A percentile compares a stretch with the other conserved stretches of the same genome.
These are phyloP conservation scores for Sclerotinia sclerotiorum DNA, from an alignment of 2,329 filamentous ascomycete genomes.

Conservation along the genomic window DNA sequence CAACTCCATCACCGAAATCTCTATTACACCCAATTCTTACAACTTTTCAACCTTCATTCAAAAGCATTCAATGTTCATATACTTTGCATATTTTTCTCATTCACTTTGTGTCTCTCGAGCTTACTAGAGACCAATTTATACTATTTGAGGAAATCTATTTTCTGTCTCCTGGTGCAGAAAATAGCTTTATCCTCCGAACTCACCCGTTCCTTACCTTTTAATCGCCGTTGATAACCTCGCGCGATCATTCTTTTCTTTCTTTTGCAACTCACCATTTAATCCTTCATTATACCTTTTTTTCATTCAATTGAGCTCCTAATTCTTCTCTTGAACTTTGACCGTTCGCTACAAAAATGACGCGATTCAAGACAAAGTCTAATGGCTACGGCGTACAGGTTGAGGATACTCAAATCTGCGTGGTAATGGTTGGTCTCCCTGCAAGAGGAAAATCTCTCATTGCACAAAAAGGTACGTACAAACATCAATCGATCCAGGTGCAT, in stretches of 20 bases:
- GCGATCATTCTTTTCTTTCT: slow-evolving; percentile 14
- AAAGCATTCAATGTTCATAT: background rate
- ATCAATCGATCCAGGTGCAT: background rate
- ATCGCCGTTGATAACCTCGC: slow-evolving; percentile 19
- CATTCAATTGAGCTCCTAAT: slow-evolving; percentile 14
- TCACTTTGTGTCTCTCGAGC: background rate
- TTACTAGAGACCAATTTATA: background rate
- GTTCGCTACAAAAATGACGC: slow-evolving; percentile 30
- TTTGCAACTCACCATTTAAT: background rate
- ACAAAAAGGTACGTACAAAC: slow-evolving; percentile 71
- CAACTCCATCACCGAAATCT: background rate
- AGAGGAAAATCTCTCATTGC: slow-evolving; percentile 97
- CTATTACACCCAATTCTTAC: background rate
- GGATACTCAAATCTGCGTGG: slow-evolving; percentile 94
- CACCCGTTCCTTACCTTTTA: slow-evolving; percentile 17
- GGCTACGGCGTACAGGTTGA: slow-evolving; percentile 82
- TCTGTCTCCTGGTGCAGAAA: background rate
- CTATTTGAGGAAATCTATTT: background rate
- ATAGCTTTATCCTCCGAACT: slow-evolving; percentile 1
- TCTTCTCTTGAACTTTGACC: background rate
- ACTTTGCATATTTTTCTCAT: background rate
- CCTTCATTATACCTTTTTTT: background rate
- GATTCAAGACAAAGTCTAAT: slow-evolving; percentile 48
- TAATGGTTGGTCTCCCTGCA: slow-evolving; percentile 97
- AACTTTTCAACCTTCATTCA: background rate